Evolutionary conservation across 192 early-diverging fungal genomes (phyloP).

Genomic region (Linnemannia elongata): DNA sequence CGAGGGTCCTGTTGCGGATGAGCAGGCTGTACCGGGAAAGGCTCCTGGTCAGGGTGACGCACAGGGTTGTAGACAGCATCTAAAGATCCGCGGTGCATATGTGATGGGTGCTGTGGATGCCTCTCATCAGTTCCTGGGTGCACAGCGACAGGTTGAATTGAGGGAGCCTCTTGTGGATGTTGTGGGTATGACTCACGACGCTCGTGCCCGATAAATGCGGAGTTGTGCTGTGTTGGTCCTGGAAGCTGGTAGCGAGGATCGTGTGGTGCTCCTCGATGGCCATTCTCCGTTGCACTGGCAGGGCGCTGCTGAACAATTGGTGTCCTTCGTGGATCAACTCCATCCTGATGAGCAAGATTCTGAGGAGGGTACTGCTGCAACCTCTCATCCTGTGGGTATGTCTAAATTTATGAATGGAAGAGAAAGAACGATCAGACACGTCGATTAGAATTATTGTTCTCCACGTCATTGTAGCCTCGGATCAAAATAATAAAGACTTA

Average conservation of each 20-base stretch:
- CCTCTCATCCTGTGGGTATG: constrained; percentile 20
- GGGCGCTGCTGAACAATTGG: neutral
- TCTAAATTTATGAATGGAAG: neutral
- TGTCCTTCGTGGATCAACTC: constrained; percentile 1
- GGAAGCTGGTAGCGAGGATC: constrained; percentile 3
- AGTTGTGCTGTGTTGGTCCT: constrained; percentile 4
- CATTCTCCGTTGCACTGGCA: constrained; percentile 1
- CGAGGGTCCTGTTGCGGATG: neutral
- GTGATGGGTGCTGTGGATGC: neutral
- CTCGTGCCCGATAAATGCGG: constrained; percentile 20
- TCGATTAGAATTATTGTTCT: neutral
- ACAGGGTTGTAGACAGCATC: neutral
- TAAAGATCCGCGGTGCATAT: constrained; percentile 3
- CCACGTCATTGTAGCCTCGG: neutral
- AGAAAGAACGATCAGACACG: neutral
- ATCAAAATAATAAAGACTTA: neutral
- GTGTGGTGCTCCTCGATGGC: neutral
- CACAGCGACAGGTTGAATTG: neutral
- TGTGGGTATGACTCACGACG: constrained; percentile 8
- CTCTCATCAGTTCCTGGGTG: neutral
- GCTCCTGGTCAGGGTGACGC: constrained; percentile 13
- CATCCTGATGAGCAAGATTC: constrained; percentile 1
- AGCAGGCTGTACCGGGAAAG: neutral
- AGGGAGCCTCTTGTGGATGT: neutral
- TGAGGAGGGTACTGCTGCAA: constrained; percentile 1